Percentiles rank a stretch among this genome's conserved stretches.
phyloP scores from a whole-genome alignment of 2,329 filamentous ascomycete genomes.

The Lachnellula occidentalis region DNA sequence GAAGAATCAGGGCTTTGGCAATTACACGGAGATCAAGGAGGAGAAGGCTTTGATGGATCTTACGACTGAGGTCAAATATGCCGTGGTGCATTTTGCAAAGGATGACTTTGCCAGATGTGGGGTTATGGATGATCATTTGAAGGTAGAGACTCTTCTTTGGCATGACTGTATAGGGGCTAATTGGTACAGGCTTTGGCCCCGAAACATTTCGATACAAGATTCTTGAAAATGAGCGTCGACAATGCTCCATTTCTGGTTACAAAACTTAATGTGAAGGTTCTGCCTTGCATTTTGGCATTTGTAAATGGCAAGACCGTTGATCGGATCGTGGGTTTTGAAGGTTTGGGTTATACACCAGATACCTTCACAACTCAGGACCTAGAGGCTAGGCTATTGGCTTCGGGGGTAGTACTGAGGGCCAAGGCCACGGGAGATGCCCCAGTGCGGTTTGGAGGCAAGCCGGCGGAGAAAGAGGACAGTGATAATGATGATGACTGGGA shows the following conservation, averaged over 20 bases:
- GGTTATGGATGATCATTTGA: slow-evolving; percentile 37
- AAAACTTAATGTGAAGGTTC: slow-evolving; percentile 50
- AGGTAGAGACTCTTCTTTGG: slow-evolving; percentile 17
- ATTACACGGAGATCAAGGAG: slow-evolving; percentile 50
- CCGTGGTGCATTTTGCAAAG: slow-evolving; percentile 38
- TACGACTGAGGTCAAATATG: slow-evolving; percentile 35
- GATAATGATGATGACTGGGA: slow-evolving; percentile 47
- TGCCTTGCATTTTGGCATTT: slow-evolving; percentile 54
- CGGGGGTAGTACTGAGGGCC: slow-evolving; percentile 45
- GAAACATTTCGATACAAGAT: slow-evolving; percentile 53
- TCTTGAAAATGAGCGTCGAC: slow-evolving; percentile 53
- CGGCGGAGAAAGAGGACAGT: slow-evolving; percentile 34
- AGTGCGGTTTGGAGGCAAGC: slow-evolving; percentile 29
- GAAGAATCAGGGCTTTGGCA: slow-evolving; percentile 45
- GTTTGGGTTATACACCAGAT: slow-evolving; percentile 46
- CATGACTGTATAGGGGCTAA: slow-evolving; percentile 1
- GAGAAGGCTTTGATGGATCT: slow-evolving; percentile 51
- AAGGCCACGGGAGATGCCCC: slow-evolving; percentile 45
- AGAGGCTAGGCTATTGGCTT: slow-evolving; percentile 45
- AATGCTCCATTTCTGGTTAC: slow-evolving; percentile 55
- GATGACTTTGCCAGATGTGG: slow-evolving; percentile 37
- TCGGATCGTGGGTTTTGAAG: slow-evolving; percentile 54
- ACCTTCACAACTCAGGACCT: slow-evolving; percentile 49
- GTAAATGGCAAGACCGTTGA: slow-evolving; percentile 49
- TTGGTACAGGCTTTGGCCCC: slow-evolving; percentile 41